Percentiles rank a stretch among this genome's conserved stretches.
phyloP scores from a whole-genome alignment of 1,284 basidiomycete genomes.

The Apiotrichum domesticum region DNA sequence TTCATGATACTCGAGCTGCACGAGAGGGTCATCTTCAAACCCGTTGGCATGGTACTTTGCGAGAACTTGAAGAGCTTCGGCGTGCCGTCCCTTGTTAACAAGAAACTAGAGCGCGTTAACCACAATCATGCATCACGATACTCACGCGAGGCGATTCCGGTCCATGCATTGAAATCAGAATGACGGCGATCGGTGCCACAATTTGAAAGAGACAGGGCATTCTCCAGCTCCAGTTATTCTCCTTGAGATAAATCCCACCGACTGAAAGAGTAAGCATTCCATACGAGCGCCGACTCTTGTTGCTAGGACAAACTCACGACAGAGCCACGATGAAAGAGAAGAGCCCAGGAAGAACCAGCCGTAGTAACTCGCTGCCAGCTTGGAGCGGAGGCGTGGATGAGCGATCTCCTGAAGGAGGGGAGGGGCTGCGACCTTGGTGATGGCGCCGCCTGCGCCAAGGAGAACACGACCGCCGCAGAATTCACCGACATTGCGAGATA shows the following conservation, averaged over 20 bases:
- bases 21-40: conserved; percentile 7
- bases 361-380: conserved; percentile 17
- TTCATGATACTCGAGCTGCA: conserved; percentile 19
- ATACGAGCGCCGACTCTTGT: too few relatives aligned
- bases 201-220: conserved; percentile 14
- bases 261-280: not conserved
- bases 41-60: conserved; percentile 19
- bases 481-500: conserved; percentile 10
- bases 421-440: conserved; percentile 24
- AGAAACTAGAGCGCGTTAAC: conserved; percentile 2
- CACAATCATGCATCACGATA: not conserved
- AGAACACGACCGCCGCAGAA: conserved; percentile 23
- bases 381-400: conserved; percentile 20
- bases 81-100: conserved; percentile 7
- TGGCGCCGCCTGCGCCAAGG: conserved; percentile 25
- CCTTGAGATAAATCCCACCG: conserved; percentile 22
- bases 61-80: conserved; percentile 9
- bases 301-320: not conserved
- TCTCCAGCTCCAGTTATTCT: conserved; percentile 22
- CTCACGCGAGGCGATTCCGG: conserved; percentile 10
- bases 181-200: conserved; percentile 6
- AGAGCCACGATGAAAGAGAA: conserved; percentile 17
- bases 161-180: not conserved
- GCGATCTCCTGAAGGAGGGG: conserved; percentile 23
- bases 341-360: conserved; percentile 24